Evolutionary conservation across 2,329 filamentous ascomycete species (phyloP).

Genomic region (Microdochium trichocladiopsis): DNA sequence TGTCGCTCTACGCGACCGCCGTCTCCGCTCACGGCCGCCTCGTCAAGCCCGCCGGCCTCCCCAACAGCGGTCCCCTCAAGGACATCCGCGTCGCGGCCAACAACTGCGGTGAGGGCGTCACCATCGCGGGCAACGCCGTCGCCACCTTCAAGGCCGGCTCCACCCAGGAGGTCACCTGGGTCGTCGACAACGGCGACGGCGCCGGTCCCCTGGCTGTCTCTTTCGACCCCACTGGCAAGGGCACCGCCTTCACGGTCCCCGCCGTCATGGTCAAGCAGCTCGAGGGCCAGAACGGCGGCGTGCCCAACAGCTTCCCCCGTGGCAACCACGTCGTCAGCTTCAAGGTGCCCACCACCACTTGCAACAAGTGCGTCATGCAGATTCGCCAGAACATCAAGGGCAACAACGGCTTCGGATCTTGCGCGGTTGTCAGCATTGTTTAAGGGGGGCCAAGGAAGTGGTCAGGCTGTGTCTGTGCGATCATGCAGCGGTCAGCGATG

Average conservation of each 20-base stretch:
- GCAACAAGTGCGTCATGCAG: conserved; percentile 5
- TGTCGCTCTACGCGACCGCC: conserved; percentile 1
- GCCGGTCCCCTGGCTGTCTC: conserved; percentile 4
- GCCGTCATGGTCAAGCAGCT: conserved; percentile 3
- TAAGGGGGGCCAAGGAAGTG: no score
- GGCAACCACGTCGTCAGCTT: conserved; percentile 4
- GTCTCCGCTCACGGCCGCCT: conserved; percentile 4
- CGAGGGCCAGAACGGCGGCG: conserved; percentile 4
- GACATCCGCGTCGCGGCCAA: conserved; percentile 4
- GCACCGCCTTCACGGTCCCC: conserved; percentile 2
- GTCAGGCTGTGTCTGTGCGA: no score
- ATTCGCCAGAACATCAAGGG: conserved; percentile 3
- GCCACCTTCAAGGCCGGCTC: conserved; percentile 3
- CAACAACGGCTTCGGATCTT: conserved; percentile 3
- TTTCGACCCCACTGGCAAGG: conserved; percentile 5
- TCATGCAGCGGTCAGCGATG: no score
- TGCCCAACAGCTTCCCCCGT: conserved; percentile 5
- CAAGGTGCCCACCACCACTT: conserved; percentile 3
- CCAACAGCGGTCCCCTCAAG: conserved; percentile 2
- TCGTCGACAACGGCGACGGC: conserved; percentile 5
- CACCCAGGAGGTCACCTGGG: conserved; percentile 4
- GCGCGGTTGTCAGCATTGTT: conserved; percentile 4
- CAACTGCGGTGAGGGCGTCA: conserved; percentile 3
- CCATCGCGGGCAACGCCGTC: conserved; percentile 1
- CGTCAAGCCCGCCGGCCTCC: conserved; percentile 2